These are phyloP conservation scores for Chenopodium album DNA, from an alignment of 148 eudicot species.

Conservation along the genomic window DNA sequence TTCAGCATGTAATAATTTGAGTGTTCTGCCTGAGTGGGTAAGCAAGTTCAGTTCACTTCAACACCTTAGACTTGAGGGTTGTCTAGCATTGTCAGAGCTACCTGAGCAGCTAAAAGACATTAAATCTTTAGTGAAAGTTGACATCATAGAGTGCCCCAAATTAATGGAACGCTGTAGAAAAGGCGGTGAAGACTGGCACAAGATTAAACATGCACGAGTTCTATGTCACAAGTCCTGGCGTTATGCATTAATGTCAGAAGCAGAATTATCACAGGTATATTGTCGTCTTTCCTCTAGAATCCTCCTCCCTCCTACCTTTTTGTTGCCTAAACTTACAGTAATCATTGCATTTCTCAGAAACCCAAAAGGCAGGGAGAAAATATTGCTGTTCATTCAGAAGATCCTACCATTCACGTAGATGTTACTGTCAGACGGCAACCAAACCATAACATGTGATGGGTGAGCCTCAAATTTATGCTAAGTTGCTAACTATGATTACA, in stretches of 20 bases:
- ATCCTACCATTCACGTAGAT: constrained; percentile 3
- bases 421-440: background rate
- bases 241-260: constrained; percentile 9
- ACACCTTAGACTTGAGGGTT: constrained; percentile 17
- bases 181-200: constrained; percentile 20
- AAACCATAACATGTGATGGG: background rate
- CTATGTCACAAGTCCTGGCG: constrained; percentile 24
- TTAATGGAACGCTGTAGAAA: constrained; percentile 22
- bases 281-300: background rate
- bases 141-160: constrained; percentile 20
- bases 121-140: background rate
- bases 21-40: constrained; percentile 18
- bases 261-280: background rate
- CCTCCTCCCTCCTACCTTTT: background rate
- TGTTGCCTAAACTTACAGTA: background rate
- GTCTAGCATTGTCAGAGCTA: constrained; percentile 8
- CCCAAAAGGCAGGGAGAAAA: background rate
- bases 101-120: background rate
- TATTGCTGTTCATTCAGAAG: background rate
- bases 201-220: constrained; percentile 6
- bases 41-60: constrained; percentile 3
- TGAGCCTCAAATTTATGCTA: background rate
- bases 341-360: background rate
- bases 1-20: constrained; percentile 5
- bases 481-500: too few relatives aligned